Evolutionary conservation across 2,329 filamentous ascomycete species (phyloP).

Genomic region (Neonectria punicea): DNA sequence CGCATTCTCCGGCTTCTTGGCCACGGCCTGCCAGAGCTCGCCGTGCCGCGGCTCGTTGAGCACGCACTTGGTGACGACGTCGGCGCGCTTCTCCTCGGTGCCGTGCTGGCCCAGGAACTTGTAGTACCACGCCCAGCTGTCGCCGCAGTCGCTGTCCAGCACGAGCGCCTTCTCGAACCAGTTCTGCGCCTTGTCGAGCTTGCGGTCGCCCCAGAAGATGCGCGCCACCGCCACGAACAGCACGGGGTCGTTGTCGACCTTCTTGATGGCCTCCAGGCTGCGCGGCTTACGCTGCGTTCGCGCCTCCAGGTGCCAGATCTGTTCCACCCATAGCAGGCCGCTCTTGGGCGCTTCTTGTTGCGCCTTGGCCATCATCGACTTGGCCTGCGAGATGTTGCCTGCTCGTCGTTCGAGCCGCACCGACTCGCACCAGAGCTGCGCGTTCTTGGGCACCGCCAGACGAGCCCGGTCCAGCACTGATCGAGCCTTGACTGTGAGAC

Average conservation of each 20-base stretch:
- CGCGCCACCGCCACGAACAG: conserved; percentile 92
- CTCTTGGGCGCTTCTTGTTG: conserved; percentile 90
- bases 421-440: conserved; percentile 92
- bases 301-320: conserved; percentile 92
- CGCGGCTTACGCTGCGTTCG: conserved; percentile 93
- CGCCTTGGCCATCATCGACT: conserved; percentile 91
- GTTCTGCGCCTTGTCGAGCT: conserved; percentile 90
- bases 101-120: conserved; percentile 93
- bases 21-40: conserved; percentile 87
- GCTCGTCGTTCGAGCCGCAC: conserved; percentile 91
- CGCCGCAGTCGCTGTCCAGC: conserved; percentile 85
- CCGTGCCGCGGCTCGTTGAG: conserved; percentile 90
- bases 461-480: conserved; percentile 93
- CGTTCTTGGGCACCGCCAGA: conserved; percentile 84
- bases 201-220: conserved; percentile 95
- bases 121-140: conserved; percentile 98
- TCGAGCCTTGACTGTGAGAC: conserved; percentile 88
- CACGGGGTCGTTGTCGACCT: conserved; percentile 90
- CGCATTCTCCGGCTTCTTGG: conserved; percentile 87
- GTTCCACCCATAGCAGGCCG: conserved; percentile 91
- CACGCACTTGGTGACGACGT: conserved; percentile 84
- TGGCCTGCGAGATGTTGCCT: conserved; percentile 84
- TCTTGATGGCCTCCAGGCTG: conserved; percentile 94
- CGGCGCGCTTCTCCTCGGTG: conserved; percentile 89
- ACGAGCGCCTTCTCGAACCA: conserved; percentile 98